Conservation (phyloP, 2,329 filamentous ascomycete species). For the Apiospora phragmitis region DNA sequence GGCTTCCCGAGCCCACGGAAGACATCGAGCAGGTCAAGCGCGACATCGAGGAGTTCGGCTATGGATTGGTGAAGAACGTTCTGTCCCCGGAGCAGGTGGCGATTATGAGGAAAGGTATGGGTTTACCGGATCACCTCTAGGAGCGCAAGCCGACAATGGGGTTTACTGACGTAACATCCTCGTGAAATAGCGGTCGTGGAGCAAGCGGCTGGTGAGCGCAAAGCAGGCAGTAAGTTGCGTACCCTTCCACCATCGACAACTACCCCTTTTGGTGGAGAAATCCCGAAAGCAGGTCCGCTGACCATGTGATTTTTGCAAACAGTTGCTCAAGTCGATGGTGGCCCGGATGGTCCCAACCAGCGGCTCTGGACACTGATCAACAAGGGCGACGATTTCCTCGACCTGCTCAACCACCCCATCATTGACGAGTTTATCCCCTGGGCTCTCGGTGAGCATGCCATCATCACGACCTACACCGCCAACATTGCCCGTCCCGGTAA, state of each 20-base stretch:
- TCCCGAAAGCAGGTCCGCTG: background rate
- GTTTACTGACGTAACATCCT: background rate
- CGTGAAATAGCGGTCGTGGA: background rate
- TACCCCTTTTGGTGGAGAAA: background rate
- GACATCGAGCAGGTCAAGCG: constrained; percentile 29
- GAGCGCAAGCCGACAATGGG: background rate
- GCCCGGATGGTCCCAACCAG: background rate
- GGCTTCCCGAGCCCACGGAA: constrained; percentile 34
- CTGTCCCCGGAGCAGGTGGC: background rate
- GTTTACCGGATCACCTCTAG: no score
- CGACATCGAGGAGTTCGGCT: constrained; percentile 29
- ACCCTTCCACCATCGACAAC: background rate
- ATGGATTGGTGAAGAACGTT: constrained; percentile 15
- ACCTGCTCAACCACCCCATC: constrained; percentile 29
- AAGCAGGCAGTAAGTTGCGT: background rate
- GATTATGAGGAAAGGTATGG: background rate
- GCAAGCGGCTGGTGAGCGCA: background rate
- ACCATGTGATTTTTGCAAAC: background rate
- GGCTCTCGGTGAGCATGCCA: constrained; percentile 28
- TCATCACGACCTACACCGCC: constrained; percentile 30
- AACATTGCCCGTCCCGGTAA: constrained; percentile 30
- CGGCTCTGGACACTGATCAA: constrained; percentile 15
- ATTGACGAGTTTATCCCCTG: constrained; percentile 29
- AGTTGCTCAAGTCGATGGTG: constrained; percentile 4
- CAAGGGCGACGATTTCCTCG: constrained; percentile 16